A percentile compares a stretch with the other conserved stretches of the same genome.
Evolutionary conservation across 495 filamentous ascomycete species (phyloP).

Genomic region (Podospora bellae-mahoneyi): DNA sequence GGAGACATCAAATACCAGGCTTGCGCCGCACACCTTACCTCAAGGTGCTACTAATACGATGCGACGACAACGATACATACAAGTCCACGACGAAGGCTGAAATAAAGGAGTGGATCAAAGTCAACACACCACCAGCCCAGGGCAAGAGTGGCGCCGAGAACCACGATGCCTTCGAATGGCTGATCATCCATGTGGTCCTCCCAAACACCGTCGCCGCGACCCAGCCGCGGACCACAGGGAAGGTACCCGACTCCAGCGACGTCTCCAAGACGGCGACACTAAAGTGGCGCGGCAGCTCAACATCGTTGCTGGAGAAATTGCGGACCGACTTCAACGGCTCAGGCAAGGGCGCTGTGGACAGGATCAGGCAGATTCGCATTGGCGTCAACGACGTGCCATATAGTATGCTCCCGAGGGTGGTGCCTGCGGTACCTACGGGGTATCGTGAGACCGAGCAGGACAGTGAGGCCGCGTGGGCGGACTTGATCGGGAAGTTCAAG

Average conservation of each 20-base stretch:
- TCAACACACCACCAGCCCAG: conserved; percentile 59
- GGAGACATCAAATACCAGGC: conserved; percentile 93
- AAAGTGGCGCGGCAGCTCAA: conserved; percentile 75
- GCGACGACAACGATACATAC: conserved; percentile 93
- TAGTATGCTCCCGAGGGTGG: conserved; percentile 52
- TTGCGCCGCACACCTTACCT: conserved; percentile 91
- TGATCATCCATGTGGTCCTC: conserved; percentile 86
- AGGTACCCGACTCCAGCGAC: conserved; percentile 36
- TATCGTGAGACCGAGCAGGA: conserved; percentile 65
- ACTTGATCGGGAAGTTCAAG: conserved; percentile 84
- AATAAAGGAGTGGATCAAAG: conserved; percentile 87
- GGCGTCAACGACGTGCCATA: conserved; percentile 60
- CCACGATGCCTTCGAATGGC: conserved; percentile 97
- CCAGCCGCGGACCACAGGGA: conserved; percentile 55
- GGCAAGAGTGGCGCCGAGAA: conserved; percentile 56
- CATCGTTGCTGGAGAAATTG: conserved; percentile 84
- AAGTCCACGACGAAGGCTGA: conserved; percentile 72
- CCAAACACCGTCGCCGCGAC: conserved; percentile 73
- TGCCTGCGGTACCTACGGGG: conserved; percentile 54
- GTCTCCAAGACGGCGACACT: conserved; percentile 46
- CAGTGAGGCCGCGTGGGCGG: conserved; percentile 69
- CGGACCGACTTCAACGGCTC: conserved; percentile 87
- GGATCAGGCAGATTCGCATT: conserved; percentile 81
- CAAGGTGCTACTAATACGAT: conserved; percentile 82
- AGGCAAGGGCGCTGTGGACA: conserved; percentile 71